Evolutionary conservation across 2,329 filamentous ascomycete species (phyloP).

Genomic region (Cladosporium phlei): DNA sequence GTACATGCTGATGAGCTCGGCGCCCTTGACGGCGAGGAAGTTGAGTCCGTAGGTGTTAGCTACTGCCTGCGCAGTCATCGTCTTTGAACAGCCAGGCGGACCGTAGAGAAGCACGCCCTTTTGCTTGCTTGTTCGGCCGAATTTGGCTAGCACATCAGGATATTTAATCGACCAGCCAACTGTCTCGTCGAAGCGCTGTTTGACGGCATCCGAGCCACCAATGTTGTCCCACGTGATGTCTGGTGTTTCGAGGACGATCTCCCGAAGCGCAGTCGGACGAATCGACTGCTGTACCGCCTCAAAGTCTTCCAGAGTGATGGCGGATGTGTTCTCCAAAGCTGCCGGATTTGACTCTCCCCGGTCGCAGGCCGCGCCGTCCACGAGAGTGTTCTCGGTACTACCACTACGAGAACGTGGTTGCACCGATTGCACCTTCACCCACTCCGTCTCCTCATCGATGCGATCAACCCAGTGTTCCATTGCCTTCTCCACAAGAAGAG

Average conservation of each 20-base stretch:
- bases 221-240: conserved; percentile 84
- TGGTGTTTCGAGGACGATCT: conserved; percentile 82
- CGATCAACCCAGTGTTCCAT: conserved; percentile 35
- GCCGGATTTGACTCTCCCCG: background rate
- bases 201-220: conserved; percentile 62
- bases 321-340: background rate
- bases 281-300: conserved; percentile 62
- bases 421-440: conserved; percentile 14
- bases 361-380: conserved; percentile 11
- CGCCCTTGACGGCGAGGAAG: conserved; percentile 90
- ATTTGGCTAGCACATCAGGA: conserved; percentile 46
- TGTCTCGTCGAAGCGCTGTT: conserved; percentile 54
- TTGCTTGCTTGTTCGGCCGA: conserved; percentile 53
- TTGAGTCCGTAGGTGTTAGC: conserved; percentile 88
- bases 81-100: conserved; percentile 92
- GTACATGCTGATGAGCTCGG: conserved; percentile 93
- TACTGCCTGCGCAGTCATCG: conserved; percentile 82
- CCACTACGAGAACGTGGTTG: background rate
- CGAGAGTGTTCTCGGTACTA: conserved; percentile 12
- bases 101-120: conserved; percentile 88
- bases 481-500: conserved; percentile 57
- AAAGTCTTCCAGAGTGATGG: conserved; percentile 49
- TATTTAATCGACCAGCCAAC: conserved; percentile 56
- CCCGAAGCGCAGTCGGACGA: conserved; percentile 80
- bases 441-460: conserved; percentile 28